These are phyloP conservation scores for Phyllostachys edulis DNA, from an alignment of 176 grass and related monocot species.

Conservation along the genomic window DNA sequence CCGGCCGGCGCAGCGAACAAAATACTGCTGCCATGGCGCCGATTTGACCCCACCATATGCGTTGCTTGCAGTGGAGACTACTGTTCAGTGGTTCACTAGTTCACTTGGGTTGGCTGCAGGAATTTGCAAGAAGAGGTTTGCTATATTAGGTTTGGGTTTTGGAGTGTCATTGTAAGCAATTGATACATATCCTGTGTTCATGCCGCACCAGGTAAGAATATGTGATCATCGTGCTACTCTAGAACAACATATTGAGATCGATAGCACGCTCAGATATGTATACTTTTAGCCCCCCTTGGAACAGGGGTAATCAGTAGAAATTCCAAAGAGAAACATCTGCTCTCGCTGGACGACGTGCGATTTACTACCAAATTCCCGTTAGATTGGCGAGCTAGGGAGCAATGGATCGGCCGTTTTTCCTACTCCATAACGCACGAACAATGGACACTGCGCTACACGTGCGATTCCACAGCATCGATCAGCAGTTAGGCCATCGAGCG, in stretches of 20 bases:
- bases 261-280: neutral
- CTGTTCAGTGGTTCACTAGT: neutral
- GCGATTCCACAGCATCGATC: neutral
- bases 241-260: neutral
- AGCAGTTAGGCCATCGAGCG: neutral
- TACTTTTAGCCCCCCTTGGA: neutral
- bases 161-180: neutral
- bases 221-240: neutral
- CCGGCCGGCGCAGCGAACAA: neutral
- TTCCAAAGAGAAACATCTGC: neutral
- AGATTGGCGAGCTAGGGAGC: neutral
- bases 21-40: neutral
- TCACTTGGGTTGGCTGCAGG: neutral
- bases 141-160: neutral
- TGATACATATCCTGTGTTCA: neutral
- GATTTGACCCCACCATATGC: neutral
- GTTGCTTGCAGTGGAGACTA: neutral
- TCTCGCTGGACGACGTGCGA: neutral
- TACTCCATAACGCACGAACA: neutral
- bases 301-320: neutral
- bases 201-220: neutral
- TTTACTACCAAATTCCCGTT: neutral
- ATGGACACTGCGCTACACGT: neutral
- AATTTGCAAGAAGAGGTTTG: neutral
- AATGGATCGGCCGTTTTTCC: neutral